phyloP scores from a whole-genome alignment of 306 rosid genomes.

The Begonia masoniana region DNA sequence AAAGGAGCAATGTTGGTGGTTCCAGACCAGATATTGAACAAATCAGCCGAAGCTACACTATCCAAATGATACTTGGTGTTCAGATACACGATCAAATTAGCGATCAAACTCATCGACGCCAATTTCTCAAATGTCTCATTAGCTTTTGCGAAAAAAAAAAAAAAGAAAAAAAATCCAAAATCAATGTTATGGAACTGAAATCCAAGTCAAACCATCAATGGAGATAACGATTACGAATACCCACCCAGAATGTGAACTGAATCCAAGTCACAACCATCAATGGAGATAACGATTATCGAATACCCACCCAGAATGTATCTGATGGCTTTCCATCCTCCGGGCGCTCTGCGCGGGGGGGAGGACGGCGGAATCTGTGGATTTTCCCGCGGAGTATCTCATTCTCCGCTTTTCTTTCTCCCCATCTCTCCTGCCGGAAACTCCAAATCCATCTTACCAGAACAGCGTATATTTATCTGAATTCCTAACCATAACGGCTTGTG shows the following conservation, averaged over 20 bases:
- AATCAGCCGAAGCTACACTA: slow-evolving; percentile 39
- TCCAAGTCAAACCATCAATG: background rate
- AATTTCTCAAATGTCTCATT: slow-evolving; percentile 82
- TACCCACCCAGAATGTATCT: slow-evolving; percentile 37
- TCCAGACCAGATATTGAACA: slow-evolving; percentile 67
- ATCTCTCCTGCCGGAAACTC: too few species aligned
- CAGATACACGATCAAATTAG: slow-evolving; percentile 49
- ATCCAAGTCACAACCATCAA: too few species aligned
- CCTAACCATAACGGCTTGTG: too few species aligned
- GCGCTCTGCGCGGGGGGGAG: background rate
- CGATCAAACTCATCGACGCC: slow-evolving; percentile 76
- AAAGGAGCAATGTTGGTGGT: slow-evolving; percentile 50
- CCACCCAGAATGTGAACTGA: too few species aligned
- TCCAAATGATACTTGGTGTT: slow-evolving; percentile 38
- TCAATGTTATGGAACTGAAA: background rate
- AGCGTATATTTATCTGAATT: too few species aligned
- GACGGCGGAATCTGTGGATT: slow-evolving; percentile 6
- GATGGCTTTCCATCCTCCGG: slow-evolving; percentile 45
- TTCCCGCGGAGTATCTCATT: too few species aligned
- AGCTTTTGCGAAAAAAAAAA: slow-evolving; percentile 15
- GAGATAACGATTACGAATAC: too few species aligned
- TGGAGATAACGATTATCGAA: background rate
- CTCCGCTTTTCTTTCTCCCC: too few species aligned
- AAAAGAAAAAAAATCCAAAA: background rate
- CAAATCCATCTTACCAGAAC: too few species aligned